Percentiles rank a stretch among this genome's conserved stretches.
These are phyloP conservation scores for Xenoacremonium recifei DNA, from an alignment of 2,329 filamentous ascomycete genomes.

Conservation along the genomic window DNA sequence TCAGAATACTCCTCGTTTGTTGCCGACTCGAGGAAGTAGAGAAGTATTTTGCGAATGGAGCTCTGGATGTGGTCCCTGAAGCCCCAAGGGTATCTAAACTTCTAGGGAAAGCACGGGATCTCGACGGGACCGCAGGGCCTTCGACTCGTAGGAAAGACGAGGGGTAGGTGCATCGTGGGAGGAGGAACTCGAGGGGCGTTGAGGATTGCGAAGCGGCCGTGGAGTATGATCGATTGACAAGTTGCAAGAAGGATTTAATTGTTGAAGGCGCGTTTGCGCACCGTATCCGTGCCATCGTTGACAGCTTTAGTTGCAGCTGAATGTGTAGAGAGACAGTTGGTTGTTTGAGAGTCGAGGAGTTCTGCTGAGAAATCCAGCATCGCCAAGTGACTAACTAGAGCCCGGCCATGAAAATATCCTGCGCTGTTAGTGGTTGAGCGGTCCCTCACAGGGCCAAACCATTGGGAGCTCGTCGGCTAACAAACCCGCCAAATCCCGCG, in stretches of 20 bases:
- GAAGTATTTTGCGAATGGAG: slow-evolving; percentile 30
- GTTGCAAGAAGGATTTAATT: slow-evolving; percentile 40
- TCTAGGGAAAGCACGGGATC: neutral
- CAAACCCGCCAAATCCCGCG: neutral
- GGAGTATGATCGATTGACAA: slow-evolving; percentile 36
- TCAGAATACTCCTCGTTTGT: slow-evolving; percentile 55
- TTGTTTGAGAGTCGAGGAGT: slow-evolving; percentile 11
- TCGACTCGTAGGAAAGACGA: slow-evolving; percentile 6
- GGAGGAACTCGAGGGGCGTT: slow-evolving; percentile 38
- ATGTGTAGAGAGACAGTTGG: slow-evolving; percentile 3
- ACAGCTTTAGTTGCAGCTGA: slow-evolving; percentile 1
- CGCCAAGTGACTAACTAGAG: too few species aligned
- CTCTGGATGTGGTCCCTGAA: slow-evolving; percentile 6
- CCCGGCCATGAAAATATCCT: too few species aligned
- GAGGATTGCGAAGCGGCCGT: slow-evolving; percentile 21
- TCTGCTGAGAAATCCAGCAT: slow-evolving; percentile 28
- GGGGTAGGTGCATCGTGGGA: slow-evolving; percentile 30
- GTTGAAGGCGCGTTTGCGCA: slow-evolving; percentile 40
- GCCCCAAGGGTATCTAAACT: neutral
- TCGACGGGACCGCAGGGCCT: neutral
- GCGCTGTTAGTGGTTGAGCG: too few species aligned
- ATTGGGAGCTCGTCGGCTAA: too few species aligned
- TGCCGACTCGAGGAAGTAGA: slow-evolving; percentile 33
- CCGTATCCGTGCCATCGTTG: slow-evolving; percentile 32
- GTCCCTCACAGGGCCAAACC: too few species aligned